Conservation (phyloP, 2,329 filamentous ascomycete genomes). For the Exophiala spinifera region DNA sequence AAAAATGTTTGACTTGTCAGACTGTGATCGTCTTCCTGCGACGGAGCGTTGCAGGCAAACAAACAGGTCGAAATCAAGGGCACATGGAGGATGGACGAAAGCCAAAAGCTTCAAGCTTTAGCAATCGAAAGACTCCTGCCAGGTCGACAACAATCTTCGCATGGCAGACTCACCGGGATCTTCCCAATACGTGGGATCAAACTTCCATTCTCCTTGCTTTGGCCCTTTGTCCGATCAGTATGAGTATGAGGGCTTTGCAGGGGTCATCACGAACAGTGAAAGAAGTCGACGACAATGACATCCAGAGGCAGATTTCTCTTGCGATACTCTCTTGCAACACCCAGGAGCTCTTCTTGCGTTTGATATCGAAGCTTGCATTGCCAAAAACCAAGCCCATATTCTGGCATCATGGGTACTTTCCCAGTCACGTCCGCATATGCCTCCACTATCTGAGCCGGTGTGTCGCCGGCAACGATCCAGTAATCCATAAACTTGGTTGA, state of each 20-base stretch:
- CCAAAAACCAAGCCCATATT: conserved; percentile 67
- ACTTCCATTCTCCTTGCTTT: conserved; percentile 65
- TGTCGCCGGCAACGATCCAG: conserved; percentile 60
- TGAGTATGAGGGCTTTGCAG: neutral
- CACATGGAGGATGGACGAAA: conserved; percentile 1
- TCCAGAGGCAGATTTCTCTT: conserved; percentile 57
- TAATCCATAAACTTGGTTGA: conserved; percentile 60
- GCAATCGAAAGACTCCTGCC: conserved; percentile 16
- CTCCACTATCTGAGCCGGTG: conserved; percentile 55
- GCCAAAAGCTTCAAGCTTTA: conserved; percentile 3
- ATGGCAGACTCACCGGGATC: conserved; percentile 50
- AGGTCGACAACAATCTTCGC: conserved; percentile 16
- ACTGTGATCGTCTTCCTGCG: conserved; percentile 11
- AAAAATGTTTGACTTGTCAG: conserved; percentile 10
- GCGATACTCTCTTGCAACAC: conserved; percentile 59
- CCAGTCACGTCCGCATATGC: conserved; percentile 58
- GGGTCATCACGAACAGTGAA: conserved; percentile 48
- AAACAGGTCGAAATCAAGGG: no score
- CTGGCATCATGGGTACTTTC: conserved; percentile 64
- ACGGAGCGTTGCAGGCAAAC: neutral
- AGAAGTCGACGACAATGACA: conserved; percentile 66
- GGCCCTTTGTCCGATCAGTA: conserved; percentile 42
- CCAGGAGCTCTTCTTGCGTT: conserved; percentile 62
- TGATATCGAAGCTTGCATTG: conserved; percentile 66
- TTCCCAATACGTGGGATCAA: conserved; percentile 63